phyloP scores from a whole-genome alignment of 306 rosid species.

The Vicia faba region DNA sequence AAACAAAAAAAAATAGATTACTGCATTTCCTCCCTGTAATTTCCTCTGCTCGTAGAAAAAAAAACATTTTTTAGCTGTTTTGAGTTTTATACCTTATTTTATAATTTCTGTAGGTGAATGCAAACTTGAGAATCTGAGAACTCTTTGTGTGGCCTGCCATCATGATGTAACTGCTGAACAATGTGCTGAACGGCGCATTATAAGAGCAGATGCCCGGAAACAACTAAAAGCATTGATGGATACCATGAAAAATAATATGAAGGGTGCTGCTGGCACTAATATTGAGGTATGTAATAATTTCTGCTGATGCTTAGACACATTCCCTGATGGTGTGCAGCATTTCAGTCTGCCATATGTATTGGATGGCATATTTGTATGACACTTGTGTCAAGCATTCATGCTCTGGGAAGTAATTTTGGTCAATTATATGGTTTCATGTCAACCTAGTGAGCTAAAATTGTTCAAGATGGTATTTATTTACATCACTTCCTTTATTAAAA shows the following conservation, averaged over 20 bases:
- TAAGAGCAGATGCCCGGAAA: conserved; percentile 74
- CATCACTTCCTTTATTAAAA: conserved; percentile 32
- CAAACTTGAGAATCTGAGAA: conserved; percentile 87
- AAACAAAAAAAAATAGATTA: no score
- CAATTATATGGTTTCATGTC: background rate
- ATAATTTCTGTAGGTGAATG: conserved; percentile 68
- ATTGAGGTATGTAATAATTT: conserved; percentile 48
- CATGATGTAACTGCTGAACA: conserved; percentile 76
- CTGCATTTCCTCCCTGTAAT: background rate
- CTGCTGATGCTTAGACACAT: conserved; percentile 12
- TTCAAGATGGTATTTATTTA: conserved; percentile 10
- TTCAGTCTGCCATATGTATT: conserved; percentile 14
- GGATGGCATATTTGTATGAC: conserved; percentile 4
- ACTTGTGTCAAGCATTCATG: conserved; percentile 13
- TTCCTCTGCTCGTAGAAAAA: conserved; percentile 9
- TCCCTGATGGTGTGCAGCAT: background rate
- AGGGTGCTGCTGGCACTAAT: conserved; percentile 29
- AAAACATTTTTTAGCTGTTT: conserved; percentile 2
- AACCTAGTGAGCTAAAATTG: background rate
- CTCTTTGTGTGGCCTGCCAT: conserved; percentile 95
- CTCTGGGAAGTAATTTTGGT: background rate
- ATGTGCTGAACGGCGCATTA: conserved; percentile 68
- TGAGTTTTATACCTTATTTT: conserved; percentile 14
- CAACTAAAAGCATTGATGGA: conserved; percentile 64
- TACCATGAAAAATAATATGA: conserved; percentile 42